Evolutionary conservation across 2,329 filamentous ascomycete genomes (phyloP).

Genomic region (Aspergillus oerlinghausenensis): DNA sequence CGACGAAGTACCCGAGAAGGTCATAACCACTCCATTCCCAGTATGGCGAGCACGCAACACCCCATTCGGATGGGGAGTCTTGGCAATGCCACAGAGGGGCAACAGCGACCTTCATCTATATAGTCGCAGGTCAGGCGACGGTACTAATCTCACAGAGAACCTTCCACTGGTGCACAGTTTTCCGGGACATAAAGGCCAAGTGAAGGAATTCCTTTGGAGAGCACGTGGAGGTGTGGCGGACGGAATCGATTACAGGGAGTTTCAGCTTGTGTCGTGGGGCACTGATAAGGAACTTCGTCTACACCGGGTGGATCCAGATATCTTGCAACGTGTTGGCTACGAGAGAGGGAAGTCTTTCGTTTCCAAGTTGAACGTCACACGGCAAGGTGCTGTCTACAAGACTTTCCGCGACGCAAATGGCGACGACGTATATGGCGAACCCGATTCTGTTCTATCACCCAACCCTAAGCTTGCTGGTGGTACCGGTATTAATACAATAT

Average conservation of each 20-base stretch:
- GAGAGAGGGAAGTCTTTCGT: conserved; percentile 62
- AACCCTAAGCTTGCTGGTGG: conserved; percentile 20
- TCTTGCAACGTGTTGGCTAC: conserved; percentile 67
- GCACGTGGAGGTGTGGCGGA: conserved; percentile 65
- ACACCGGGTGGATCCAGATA: conserved; percentile 63
- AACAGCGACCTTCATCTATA: conserved; percentile 83
- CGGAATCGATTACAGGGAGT: conserved; percentile 76
- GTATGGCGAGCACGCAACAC: conserved; percentile 90
- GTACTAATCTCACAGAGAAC: conserved; percentile 30
- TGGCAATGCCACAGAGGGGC: conserved; percentile 89
- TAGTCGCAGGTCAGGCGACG: conserved; percentile 54
- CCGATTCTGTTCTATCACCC: conserved; percentile 22
- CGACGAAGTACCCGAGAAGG: conserved; percentile 63
- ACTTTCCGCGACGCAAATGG: conserved; percentile 74
- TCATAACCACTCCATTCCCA: conserved; percentile 78
- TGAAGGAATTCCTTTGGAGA: conserved; percentile 90
- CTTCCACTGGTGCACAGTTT: conserved; percentile 49
- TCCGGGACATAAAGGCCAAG: conserved; percentile 57
- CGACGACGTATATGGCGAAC: conserved; percentile 52
- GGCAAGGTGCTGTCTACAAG: conserved; percentile 79
- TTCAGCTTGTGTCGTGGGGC: conserved; percentile 90
- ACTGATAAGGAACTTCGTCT: conserved; percentile 78
- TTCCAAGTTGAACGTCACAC: conserved; percentile 66
- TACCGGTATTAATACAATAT: conserved; percentile 47
- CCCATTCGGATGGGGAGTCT: conserved; percentile 77